Evolutionary conservation across 1,139 yeast genomes (phyloP).

Genomic region (Saccharomycopsis crataegensis): DNA sequence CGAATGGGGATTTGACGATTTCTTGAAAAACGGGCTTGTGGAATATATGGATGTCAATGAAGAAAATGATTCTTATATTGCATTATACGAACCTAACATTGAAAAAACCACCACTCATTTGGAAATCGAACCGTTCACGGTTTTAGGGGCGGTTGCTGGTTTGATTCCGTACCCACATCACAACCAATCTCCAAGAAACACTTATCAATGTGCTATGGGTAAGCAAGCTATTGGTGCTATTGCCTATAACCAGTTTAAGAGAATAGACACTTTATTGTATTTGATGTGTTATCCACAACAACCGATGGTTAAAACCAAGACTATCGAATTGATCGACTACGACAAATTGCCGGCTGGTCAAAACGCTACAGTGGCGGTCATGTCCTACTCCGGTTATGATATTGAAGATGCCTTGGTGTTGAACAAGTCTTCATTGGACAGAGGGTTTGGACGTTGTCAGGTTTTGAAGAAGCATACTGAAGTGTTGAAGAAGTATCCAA

Average conservation of each 20-base stretch:
- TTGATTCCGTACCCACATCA: slow-evolving; percentile 99
- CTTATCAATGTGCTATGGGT: slow-evolving; percentile 99
- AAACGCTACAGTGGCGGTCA: slow-evolving; percentile 97
- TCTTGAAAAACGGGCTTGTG: slow-evolving; percentile 76
- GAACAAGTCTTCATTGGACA: slow-evolving; percentile 85
- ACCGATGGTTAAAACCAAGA: slow-evolving; percentile 97
- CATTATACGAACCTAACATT: slow-evolving; percentile 68
- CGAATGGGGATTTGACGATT: slow-evolving; percentile 80
- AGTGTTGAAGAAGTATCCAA: slow-evolving; percentile 82
- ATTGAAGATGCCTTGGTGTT: slow-evolving; percentile 97
- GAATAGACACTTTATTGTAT: slow-evolving; percentile 90
- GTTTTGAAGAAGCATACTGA: slow-evolving; percentile 92
- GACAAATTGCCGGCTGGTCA: slow-evolving; percentile 99
- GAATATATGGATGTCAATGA: slow-evolving; percentile 94
- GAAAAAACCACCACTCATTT: slow-evolving; percentile 63
- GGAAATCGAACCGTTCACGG: slow-evolving; percentile 95
- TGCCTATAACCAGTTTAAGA: slow-evolving; percentile 90
- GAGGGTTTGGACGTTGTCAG: slow-evolving; percentile 98
- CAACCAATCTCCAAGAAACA: slow-evolving; percentile 96
- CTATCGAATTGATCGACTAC: slow-evolving; percentile 89
- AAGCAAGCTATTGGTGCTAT: slow-evolving; percentile 99
- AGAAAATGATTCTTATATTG: slow-evolving; percentile 92
- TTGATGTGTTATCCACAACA: slow-evolving; percentile 98
- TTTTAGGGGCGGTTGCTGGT: slow-evolving; percentile 97
- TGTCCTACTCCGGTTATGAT: slow-evolving; percentile 99